Evolutionary conservation across 495 filamentous ascomycete genomes (phyloP), one percentile per base, ranked within the genome.

Genomic region (Penicillium mononematosum): DNA sequence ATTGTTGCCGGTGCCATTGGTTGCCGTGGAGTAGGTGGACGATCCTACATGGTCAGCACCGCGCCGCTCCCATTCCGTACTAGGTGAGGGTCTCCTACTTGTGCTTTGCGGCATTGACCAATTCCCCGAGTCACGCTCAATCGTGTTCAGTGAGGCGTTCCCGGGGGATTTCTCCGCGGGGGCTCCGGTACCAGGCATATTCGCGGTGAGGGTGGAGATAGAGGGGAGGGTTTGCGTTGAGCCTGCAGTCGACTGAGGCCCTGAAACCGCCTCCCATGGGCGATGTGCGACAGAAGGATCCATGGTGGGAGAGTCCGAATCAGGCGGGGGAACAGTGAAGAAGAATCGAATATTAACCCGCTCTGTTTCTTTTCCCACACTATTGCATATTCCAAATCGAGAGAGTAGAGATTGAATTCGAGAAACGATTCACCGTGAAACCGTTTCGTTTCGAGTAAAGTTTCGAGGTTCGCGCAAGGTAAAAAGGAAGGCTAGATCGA

Each of bases 91-190:
- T 49, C n/a, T 59, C 75, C 53, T 69, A 79, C 77, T 75, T 64
- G 75, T 78, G 59, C 77, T 80, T 56, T 76, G 77, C 60, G 77
- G 74, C 69, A 80, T 77, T 7, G 77, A 80, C 77, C 77, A 80
- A 65, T 76, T 77, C 47, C 77, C 77, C 34, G 77, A 80, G 61
- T 80, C 77, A 31, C 77, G 73, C 55, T 80, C 75, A 58, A 78
- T 71, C 10, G 77, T 78, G 48, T 77, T 80, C 58, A 80, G 56
- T n/a, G 77, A 80, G 1, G 70, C 62, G 55, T 78, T 71, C 2
- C 72, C 73, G 2, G 75, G 75, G 5, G 75, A 77, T 53, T 78
- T 78, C 58, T 78, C 77, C 1, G 72, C 63, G 3, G 72, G 59
- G 20, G 57, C 45, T 1, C 50, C 58, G 7, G 62, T 41, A 24